Evolutionary conservation across 2,329 filamentous ascomycete species (phyloP).

Genomic region (Colletotrichum viniferum): DNA sequence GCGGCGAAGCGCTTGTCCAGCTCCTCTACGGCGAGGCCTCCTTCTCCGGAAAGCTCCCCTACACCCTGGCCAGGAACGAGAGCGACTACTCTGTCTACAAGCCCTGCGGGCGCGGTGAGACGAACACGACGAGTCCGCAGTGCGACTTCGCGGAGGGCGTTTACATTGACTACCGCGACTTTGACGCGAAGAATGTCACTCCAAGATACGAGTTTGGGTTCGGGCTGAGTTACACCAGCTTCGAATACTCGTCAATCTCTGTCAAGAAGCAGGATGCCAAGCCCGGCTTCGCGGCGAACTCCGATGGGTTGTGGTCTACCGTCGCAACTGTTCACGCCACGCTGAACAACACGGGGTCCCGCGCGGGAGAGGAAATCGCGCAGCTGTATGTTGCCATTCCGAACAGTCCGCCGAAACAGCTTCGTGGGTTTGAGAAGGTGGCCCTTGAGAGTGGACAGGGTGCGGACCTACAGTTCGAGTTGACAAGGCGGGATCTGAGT

Average conservation of each 20-base stretch:
- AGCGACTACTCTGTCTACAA: conserved; percentile 50
- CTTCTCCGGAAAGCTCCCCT: conserved; percentile 63
- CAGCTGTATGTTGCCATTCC: conserved; percentile 55
- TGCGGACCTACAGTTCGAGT: conserved; percentile 49
- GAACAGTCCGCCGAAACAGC: conserved; percentile 54
- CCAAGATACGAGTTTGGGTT: conserved; percentile 62
- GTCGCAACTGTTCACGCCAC: conserved; percentile 41
- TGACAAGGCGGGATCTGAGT: conserved; percentile 69
- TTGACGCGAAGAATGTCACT: conserved; percentile 50
- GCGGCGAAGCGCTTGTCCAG: conserved; percentile 57
- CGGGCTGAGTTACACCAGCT: conserved; percentile 60
- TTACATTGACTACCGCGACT: conserved; percentile 59
- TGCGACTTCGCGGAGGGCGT: conserved; percentile 56
- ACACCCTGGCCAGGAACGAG: conserved; percentile 62
- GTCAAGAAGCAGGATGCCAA: conserved; percentile 32
- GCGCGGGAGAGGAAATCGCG: conserved; percentile 49
- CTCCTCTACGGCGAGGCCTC: conserved; percentile 62
- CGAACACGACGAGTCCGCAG: conserved; percentile 39
- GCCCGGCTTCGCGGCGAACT: conserved; percentile 41
- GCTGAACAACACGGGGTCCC: conserved; percentile 45
- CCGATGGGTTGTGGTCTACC: conserved; percentile 51
- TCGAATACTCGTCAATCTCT: conserved; percentile 48
- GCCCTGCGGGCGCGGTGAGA: conserved; percentile 26
- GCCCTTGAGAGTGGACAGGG: background rate
- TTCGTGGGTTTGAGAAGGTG: conserved; percentile 61